These are phyloP conservation scores for Monilinia polystroma DNA, from an alignment of 2,329 filamentous ascomycete genomes.

Conservation along the genomic window DNA sequence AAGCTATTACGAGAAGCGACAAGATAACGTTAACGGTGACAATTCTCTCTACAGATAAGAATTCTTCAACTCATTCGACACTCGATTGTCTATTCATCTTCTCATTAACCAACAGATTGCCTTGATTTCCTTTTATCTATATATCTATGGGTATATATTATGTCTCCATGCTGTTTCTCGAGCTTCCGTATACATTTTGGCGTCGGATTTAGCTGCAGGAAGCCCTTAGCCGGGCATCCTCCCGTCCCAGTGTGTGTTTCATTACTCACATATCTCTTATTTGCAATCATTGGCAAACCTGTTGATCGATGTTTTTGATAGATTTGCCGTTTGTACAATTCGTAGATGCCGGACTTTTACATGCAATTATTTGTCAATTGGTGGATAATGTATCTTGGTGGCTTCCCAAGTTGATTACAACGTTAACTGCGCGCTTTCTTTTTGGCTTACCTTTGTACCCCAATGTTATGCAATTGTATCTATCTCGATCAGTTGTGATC, in stretches of 20 bases:
- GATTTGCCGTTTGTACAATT: neutral
- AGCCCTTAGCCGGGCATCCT: conserved; percentile 3
- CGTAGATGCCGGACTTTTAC: conserved; percentile 1
- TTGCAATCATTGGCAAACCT: conserved; percentile 14
- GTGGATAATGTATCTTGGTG: conserved; percentile 2
- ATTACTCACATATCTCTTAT: conserved; percentile 2
- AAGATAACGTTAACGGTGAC: conserved; percentile 22
- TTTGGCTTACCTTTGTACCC: neutral
- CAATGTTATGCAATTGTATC: conserved; percentile 1
- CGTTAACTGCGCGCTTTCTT: no score
- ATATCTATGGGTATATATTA: neutral
- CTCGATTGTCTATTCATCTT: neutral
- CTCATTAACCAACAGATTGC: conserved; percentile 5
- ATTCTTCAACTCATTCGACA: conserved; percentile 17
- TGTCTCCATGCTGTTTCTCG: neutral
- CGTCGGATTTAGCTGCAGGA: conserved; percentile 13
- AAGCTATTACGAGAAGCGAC: conserved; percentile 24
- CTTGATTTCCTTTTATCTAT: conserved; percentile 2
- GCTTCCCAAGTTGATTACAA: neutral
- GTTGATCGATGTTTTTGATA: conserved; percentile 5
- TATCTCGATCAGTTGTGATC: neutral
- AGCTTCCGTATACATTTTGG: conserved; percentile 12
- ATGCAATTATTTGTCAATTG: conserved; percentile 7
- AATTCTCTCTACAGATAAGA: conserved; percentile 21
- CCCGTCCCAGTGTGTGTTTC: conserved; percentile 10